These are phyloP conservation scores for Brassica cretica DNA, from an alignment of 345 rosid genomes.

Conservation along the genomic window DNA sequence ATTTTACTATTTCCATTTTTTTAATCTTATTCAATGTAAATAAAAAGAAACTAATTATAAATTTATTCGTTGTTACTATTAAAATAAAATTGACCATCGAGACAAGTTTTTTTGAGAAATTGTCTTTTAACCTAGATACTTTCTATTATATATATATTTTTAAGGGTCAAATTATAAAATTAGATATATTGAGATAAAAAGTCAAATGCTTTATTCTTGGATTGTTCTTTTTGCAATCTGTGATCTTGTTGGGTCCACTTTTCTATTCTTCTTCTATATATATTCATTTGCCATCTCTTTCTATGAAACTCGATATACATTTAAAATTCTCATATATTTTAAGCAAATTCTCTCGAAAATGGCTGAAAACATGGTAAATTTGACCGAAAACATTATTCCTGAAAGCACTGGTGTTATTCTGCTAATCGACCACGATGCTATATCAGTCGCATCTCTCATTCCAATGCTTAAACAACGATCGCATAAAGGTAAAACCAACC, in stretches of 20 bases:
- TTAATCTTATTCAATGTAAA: background rate
- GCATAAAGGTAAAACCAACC: background rate
- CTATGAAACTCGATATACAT: background rate
- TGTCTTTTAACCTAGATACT: background rate
- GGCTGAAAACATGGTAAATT: slow-evolving; percentile 13
- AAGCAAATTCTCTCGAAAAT: background rate
- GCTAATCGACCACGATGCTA: slow-evolving; percentile 23
- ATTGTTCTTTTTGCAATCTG: background rate
- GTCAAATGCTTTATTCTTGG: background rate
- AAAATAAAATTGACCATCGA: background rate
- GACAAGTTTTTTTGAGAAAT: background rate
- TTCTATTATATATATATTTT: background rate
- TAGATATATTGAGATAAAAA: background rate
- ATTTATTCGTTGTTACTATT: background rate
- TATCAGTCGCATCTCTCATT: slow-evolving; percentile 9
- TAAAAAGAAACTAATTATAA: background rate
- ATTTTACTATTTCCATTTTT: background rate
- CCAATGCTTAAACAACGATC: slow-evolving; percentile 8
- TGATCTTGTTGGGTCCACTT: background rate
- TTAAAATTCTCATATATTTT: background rate
- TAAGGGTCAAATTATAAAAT: background rate
- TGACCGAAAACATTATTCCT: background rate
- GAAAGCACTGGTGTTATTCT: background rate
- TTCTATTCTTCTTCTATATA: background rate
- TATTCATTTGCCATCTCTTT: background rate